Conservation (phyloP, 768 basidiomycete species). For the Dioszegia hungarica region DNA sequence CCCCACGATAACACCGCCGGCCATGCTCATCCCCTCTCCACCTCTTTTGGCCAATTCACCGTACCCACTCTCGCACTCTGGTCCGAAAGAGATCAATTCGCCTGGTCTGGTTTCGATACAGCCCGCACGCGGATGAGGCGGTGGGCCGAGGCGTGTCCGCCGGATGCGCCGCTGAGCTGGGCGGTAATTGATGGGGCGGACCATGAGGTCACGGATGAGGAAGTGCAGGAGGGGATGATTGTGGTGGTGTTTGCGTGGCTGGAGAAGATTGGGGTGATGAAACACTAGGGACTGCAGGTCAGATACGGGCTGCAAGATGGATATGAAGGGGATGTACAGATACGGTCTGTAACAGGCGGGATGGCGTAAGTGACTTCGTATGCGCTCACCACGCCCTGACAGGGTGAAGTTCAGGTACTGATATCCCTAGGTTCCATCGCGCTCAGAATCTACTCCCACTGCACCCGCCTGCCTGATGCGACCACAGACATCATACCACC, state of each 20-base stretch:
- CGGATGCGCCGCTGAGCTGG: conserved; percentile 13
- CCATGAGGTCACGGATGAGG: conserved; percentile 32
- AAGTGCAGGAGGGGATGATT: conserved; percentile 20
- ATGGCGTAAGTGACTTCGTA: too few species aligned
- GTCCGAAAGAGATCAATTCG: conserved; percentile 36
- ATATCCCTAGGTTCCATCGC: too few species aligned
- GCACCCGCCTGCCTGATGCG: too few species aligned
- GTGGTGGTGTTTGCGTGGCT: conserved; percentile 29
- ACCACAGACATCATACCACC: too few species aligned
- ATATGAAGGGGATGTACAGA: too few species aligned
- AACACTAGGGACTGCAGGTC: too few species aligned
- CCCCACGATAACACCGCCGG: neutral
- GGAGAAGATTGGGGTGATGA: conserved; percentile 4
- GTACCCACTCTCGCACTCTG: conserved; percentile 33
- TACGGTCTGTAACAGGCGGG: too few species aligned
- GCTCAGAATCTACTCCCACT: too few species aligned
- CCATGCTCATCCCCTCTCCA: conserved; percentile 38
- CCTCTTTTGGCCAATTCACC: conserved; percentile 40
- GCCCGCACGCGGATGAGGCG: conserved; percentile 8
- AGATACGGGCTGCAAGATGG: too few species aligned
- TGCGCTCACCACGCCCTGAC: too few species aligned
- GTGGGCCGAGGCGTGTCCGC: conserved; percentile 25
- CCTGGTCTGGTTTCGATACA: neutral
- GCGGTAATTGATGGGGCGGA: conserved; percentile 23
- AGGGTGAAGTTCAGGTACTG: too few species aligned